These are phyloP conservation scores for Komagataella ulmi DNA, from an alignment of 805 yeast species.

Conservation along the genomic window DNA sequence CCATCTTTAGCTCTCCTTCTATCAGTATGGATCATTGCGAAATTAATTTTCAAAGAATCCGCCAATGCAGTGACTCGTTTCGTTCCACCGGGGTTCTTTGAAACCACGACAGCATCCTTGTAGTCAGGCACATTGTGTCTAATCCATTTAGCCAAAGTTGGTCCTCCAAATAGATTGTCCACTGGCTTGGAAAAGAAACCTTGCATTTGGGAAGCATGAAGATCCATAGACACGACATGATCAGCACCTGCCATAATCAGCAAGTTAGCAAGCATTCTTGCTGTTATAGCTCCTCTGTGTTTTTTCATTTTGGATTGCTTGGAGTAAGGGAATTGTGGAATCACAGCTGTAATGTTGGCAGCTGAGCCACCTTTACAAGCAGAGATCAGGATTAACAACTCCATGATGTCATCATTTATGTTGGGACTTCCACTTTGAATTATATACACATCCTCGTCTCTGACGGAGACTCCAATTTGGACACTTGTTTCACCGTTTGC, in stretches of 20 bases:
- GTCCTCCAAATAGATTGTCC: slow-evolving; percentile 92
- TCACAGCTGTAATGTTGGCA: slow-evolving; percentile 90
- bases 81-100: slow-evolving; percentile 99
- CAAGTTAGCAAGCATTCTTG: slow-evolving; percentile 92
- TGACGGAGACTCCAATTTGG: slow-evolving; percentile 84
- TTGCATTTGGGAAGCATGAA: slow-evolving; percentile 97
- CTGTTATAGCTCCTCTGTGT: slow-evolving; percentile 97
- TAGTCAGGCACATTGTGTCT: slow-evolving; percentile 79
- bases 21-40: slow-evolving; percentile 98
- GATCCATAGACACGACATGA: slow-evolving; percentile 95
- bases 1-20: slow-evolving; percentile 78
- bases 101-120: slow-evolving; percentile 84
- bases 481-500: slow-evolving; percentile 97
- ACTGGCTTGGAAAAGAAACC: slow-evolving; percentile 97
- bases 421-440: slow-evolving; percentile 86
- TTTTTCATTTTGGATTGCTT: slow-evolving; percentile 97
- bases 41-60: slow-evolving; percentile 89
- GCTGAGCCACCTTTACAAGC: slow-evolving; percentile 99
- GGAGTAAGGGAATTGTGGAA: slow-evolving; percentile 96
- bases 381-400: slow-evolving; percentile 77
- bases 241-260: slow-evolving; percentile 98
- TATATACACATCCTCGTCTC: slow-evolving; percentile 94
- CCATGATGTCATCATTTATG: slow-evolving; percentile 92
- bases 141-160: slow-evolving; percentile 93
- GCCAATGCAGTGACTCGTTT: slow-evolving; percentile 96